phyloP scores from a whole-genome alignment of 2,329 filamentous ascomycete genomes.

The Aureobasidium sp. region DNA sequence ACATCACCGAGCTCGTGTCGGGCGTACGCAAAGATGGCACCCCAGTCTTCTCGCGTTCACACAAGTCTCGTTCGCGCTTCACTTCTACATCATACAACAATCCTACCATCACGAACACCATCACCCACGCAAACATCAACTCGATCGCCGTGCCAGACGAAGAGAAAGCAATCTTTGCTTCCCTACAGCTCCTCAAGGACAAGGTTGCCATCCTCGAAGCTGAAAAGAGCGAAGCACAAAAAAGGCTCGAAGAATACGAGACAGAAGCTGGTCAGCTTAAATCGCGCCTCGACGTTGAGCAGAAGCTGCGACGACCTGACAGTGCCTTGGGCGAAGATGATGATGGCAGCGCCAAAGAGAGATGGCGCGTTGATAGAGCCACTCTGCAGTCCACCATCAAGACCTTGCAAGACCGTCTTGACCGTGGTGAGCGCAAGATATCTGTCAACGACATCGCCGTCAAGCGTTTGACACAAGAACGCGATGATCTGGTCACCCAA shows the following conservation, averaged over 20 bases:
- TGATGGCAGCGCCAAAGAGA: slow-evolving; percentile 35
- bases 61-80: slow-evolving; percentile 49
- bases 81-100: slow-evolving; percentile 36
- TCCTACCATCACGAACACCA: slow-evolving; percentile 23
- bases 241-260: slow-evolving; percentile 50
- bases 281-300: slow-evolving; percentile 38
- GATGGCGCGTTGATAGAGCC: slow-evolving; percentile 39
- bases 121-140: slow-evolving; percentile 43
- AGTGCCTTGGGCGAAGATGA: slow-evolving; percentile 44
- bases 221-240: slow-evolving; percentile 48
- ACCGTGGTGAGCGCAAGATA: slow-evolving; percentile 56
- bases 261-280: slow-evolving; percentile 52
- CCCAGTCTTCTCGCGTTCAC: slow-evolving; percentile 47
- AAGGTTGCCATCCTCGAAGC: slow-evolving; percentile 51
- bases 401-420: slow-evolving; percentile 54
- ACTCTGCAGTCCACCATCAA: slow-evolving; percentile 55
- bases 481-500: slow-evolving; percentile 58
- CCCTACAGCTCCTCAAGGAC: slow-evolving; percentile 51
- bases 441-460: slow-evolving; percentile 58
- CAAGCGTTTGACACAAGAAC: slow-evolving; percentile 56
- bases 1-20: slow-evolving; percentile 55
- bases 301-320: slow-evolving; percentile 37
- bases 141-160: slow-evolving; percentile 53
- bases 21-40: slow-evolving; percentile 52
- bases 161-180: slow-evolving; percentile 57